Conservation (phyloP, 495 filamentous ascomycete species). For the Apodospora peruviana region DNA sequence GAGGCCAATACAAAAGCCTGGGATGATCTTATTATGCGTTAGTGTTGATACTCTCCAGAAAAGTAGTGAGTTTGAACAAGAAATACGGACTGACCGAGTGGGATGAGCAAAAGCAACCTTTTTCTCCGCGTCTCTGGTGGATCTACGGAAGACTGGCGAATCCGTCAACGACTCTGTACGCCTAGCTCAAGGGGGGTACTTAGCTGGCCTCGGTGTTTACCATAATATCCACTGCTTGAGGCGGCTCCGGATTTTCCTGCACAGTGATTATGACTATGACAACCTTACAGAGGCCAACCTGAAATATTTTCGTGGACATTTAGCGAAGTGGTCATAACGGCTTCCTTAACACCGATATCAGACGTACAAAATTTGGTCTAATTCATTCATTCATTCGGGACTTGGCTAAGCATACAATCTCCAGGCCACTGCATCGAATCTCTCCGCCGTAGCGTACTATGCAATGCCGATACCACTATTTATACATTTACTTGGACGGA, state of each 20-base stretch:
- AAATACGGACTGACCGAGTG: not conserved
- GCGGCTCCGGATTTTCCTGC: not conserved
- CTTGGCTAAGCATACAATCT: not conserved
- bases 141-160: not conserved
- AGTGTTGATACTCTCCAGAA: not conserved
- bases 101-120: not conserved
- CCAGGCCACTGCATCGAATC: not conserved
- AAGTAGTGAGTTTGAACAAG: not conserved
- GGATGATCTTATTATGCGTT: not conserved
- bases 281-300: not conserved
- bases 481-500: not conserved
- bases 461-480: not conserved
- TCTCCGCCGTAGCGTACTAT: not conserved
- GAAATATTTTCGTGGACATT: not conserved
- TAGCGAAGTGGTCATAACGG: no score
- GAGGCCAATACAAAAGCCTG: not conserved
- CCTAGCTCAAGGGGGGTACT: not conserved
- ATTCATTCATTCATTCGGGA: not conserved
- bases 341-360: no score
- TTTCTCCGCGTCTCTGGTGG: not conserved
- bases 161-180: not conserved
- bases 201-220: not conserved
- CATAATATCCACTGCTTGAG: not conserved
- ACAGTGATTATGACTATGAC: not conserved
- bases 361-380: not conserved